Percentiles rank a stretch among this genome's conserved stretches.
Conservation (phyloP, 2,329 filamentous ascomycete genomes). For the Aureobasidium musti region DNA sequence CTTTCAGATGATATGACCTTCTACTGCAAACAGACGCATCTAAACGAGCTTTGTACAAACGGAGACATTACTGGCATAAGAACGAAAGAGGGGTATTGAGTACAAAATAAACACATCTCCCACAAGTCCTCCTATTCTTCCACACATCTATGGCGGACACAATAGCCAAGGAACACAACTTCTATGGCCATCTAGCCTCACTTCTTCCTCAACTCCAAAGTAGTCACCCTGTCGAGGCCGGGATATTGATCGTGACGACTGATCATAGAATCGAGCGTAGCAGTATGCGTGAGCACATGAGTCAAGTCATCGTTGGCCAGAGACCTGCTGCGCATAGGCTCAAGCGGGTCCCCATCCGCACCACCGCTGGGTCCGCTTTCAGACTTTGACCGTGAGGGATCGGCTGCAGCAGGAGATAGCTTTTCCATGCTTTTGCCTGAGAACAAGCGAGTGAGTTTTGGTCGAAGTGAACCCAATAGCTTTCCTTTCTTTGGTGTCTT, state of each 20-base stretch:
- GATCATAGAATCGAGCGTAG: conserved; percentile 43
- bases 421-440: conserved; percentile 26
- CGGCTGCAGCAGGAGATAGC: neutral
- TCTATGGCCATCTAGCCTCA: neutral
- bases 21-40: no score
- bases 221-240: conserved; percentile 27
- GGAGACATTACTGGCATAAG: neutral
- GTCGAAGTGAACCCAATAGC: neutral
- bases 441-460: conserved; percentile 22
- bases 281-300: conserved; percentile 37
- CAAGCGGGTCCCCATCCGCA: neutral
- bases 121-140: neutral
- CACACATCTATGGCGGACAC: no score
- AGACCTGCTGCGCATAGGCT: conserved; percentile 28
- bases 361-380: conserved; percentile 19
- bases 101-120: neutral
- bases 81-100: neutral
- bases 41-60: neutral
- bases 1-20: no score
- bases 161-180: neutral
- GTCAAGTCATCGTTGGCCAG: conserved; percentile 37
- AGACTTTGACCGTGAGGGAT: conserved; percentile 33
- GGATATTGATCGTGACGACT: conserved; percentile 50
- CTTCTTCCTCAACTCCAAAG: conserved; percentile 7
- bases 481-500: conserved; percentile 17